Evolutionary conservation across 805 yeast genomes (phyloP), one percentile per base, ranked within the genome.

Genomic region (Grigorovia humatica): DNA sequence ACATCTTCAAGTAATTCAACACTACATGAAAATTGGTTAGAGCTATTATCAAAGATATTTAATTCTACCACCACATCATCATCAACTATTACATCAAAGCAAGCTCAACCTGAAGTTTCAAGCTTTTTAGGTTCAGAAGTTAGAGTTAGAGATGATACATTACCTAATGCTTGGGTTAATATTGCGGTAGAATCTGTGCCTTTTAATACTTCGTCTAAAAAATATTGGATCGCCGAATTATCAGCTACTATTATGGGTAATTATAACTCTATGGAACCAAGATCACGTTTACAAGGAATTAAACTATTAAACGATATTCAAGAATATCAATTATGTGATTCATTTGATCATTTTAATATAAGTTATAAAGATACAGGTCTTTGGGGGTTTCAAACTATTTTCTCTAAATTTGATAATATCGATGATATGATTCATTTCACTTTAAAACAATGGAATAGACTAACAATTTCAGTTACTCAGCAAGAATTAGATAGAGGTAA

Each of bases 381-480:
- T 69, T 86, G 90, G 88, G 95, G 95, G 67, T 82, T 83, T 74
- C 74, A 78, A 69, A 75, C 87, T 55, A 81, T 78, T 65, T 76
- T 83, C 57, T 72, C 82, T 53, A 79, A 83, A 70, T 67, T 82
- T 58, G 69, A 57, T 43, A 72, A 73, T 61, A 72, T 86, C 59
- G 95, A 86, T 70, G 95, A 86, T 67, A 77, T 84, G 57, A 76
- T 82, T 56, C 95, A 86, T 71, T 86, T 86, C 74, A 76, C 88
- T 53, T 74, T 85, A 71, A 86, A 84, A 71, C 86, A 85, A 76
- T 86, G 95, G 93, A 85, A 85, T 78, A 81, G 93, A 77, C 77
- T 85, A 69, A 75, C 90, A 20, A 73, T 83, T 59, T 82, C 90
- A 23, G 72, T 86, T 64, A 77, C 88, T 56, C 87, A 83, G 57